Evolutionary conservation across 2,329 filamentous ascomycete species (phyloP).

Genomic region (Hirsutella minnesotensis): DNA sequence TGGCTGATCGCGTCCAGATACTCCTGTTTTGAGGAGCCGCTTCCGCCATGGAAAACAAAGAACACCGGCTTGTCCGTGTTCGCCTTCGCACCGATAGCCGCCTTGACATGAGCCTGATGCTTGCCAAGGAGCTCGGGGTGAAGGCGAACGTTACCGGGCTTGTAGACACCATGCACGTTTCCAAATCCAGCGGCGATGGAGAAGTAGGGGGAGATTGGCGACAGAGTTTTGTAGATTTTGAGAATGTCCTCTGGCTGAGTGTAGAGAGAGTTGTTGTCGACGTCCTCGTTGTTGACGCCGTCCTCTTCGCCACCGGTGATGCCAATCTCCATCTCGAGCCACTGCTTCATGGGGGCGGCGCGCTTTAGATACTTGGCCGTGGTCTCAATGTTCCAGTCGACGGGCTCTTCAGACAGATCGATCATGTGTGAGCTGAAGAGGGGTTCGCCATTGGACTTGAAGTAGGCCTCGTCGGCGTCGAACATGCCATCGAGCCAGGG

Average conservation of each 20-base stretch:
- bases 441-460: constrained; percentile 85
- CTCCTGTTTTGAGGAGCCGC: constrained; percentile 81
- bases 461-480: constrained; percentile 86
- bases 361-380: constrained; percentile 91
- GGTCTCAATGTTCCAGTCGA: constrained; percentile 84
- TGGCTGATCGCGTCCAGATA: constrained; percentile 79
- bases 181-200: constrained; percentile 97
- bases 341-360: constrained; percentile 93
- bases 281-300: constrained; percentile 95
- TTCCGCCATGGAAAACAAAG: constrained; percentile 99
- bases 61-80: constrained; percentile 91
- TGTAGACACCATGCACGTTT: constrained; percentile 98
- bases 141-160: constrained; percentile 93
- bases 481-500: constrained; percentile 96
- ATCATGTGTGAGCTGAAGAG: constrained; percentile 99
- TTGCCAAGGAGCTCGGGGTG: constrained; percentile 92
- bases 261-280: constrained; percentile 95
- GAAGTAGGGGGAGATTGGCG: constrained; percentile 87
- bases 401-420: constrained; percentile 83
- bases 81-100: constrained; percentile 58
- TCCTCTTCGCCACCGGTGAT: constrained; percentile 98
- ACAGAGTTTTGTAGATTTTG: constrained; percentile 77
- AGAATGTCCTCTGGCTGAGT: constrained; percentile 96
- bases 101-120: constrained; percentile 87
- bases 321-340: constrained; percentile 85